Evolutionary conservation across 208 protist species (phyloP), one percentile per base, ranked within the genome.

Genomic region (Leishmania aethiopica): DNA sequence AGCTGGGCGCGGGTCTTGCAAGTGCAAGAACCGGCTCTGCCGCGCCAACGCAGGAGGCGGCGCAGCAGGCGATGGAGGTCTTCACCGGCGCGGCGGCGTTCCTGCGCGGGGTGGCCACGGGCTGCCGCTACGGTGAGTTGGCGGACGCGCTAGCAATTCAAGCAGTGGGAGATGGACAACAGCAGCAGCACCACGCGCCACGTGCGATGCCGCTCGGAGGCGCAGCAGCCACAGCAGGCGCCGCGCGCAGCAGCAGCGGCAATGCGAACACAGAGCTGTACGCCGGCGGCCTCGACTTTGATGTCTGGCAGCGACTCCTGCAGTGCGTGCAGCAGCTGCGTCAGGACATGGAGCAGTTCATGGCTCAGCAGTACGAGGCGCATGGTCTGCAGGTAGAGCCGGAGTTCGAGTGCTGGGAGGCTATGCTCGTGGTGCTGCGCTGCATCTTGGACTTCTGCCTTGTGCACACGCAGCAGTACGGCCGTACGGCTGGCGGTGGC

Each of bases 331-430:
- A 90, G 75, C 92, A 95, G 79, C 75, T 94, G 32, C 88, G 89
- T 42, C 77, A 81, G 25, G 89, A 93, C 53, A 92, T 95, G 86
- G 93, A 96, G 84, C 77, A 90, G 74, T 95, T 90, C 73, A 92
- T 96, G 4, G 84, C 84, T 3, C 84, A 87, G 25, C 83, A 88
- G 60, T 70, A 81, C 47, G 83, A 86, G 64, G 1, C 25, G 75
- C 78, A 83, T 74, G 75, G 79, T 7, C 74, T 82, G 47, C 35
- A 62, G 40, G 84, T 93, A 64, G 90, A 93, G 79, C 94, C 94
- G 40, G 90, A 97, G 87, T 94, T 96, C 77, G 94, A 97, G 88
- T 97, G 91, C 85, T 97, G 94, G 93, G 92, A 97, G 84, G 83
- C 90, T n/a, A 59, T 96, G 66, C 71, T 97, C 35, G 70, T 95